phyloP scores from a whole-genome alignment of 352 stramenopile genomes.

The Phytophthora pini region DNA sequence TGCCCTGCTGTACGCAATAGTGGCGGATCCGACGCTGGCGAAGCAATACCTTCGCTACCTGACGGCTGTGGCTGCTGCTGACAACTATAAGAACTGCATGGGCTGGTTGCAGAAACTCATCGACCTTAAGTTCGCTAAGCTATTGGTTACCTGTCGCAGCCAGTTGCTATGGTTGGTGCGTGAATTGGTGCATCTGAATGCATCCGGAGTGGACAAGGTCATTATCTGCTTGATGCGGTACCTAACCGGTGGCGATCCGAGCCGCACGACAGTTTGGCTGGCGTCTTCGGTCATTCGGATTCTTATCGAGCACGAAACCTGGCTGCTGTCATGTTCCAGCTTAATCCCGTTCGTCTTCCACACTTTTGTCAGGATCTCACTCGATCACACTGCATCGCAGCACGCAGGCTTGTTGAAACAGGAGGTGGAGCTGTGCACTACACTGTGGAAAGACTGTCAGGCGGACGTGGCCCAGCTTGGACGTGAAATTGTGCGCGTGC shows the following conservation, averaged over 20 bases:
- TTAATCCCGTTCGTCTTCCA: slow-evolving; percentile 87
- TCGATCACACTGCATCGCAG: slow-evolving; percentile 62
- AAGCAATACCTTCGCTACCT: slow-evolving; percentile 85
- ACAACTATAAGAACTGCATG: slow-evolving; percentile 84
- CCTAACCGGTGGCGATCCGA: slow-evolving; percentile 67
- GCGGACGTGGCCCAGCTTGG: slow-evolving; percentile 72
- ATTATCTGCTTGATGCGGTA: slow-evolving; percentile 82
- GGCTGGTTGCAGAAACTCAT: slow-evolving; percentile 84
- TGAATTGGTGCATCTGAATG: slow-evolving; percentile 80
- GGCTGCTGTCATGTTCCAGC: slow-evolving; percentile 72
- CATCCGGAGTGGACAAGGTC: slow-evolving; percentile 72
- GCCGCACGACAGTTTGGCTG: slow-evolving; percentile 78
- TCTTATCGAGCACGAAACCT: slow-evolving; percentile 79
- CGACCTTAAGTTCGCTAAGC: slow-evolving; percentile 82
- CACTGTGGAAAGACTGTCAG: slow-evolving; percentile 75
- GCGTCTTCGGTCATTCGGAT: slow-evolving; percentile 81
- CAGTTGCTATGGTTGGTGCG: slow-evolving; percentile 84
- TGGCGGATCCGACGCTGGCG: slow-evolving; percentile 70
- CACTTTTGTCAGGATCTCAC: slow-evolving; percentile 73
- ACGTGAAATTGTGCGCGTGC: slow-evolving; percentile 78
- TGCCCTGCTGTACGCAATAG: slow-evolving; percentile 77
- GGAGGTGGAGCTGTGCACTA: slow-evolving; percentile 80
- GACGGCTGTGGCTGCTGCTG: slow-evolving; percentile 51
- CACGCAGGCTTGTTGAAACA: slow-evolving; percentile 77
- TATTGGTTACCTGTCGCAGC: slow-evolving; percentile 75